phyloP scores from a whole-genome alignment of 805 yeast genomes.

The Wickerhamiella vanderwaltii region DNA sequence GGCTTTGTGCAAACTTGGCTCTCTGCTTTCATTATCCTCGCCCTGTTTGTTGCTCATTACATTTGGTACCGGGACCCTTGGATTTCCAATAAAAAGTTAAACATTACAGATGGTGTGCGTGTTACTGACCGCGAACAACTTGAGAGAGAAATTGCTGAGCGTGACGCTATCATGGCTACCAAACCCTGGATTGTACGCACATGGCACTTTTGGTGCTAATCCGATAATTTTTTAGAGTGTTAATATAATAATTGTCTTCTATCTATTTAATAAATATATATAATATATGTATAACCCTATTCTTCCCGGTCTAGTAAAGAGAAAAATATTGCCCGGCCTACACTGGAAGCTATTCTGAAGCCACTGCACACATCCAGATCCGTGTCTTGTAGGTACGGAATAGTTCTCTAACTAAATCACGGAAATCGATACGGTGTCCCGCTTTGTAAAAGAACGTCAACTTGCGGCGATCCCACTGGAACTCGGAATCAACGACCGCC shows the following conservation, averaged over 20 bases:
- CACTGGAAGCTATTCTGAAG: background rate
- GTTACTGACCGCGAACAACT: conserved; percentile 15
- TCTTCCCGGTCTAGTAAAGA: background rate
- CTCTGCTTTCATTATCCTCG: conserved; percentile 30
- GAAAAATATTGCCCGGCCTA: background rate
- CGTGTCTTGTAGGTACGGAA: conserved; percentile 67
- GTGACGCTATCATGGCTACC: conserved; percentile 37
- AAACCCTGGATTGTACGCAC: conserved; percentile 38
- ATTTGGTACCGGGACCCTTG: conserved; percentile 15
- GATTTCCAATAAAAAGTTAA: conserved; percentile 15
- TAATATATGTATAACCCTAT: too few relatives aligned
- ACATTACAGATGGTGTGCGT: conserved; percentile 18
- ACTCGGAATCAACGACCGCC: conserved; percentile 66
- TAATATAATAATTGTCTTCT: too few relatives aligned
- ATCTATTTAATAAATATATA: background rate
- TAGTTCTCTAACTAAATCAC: conserved; percentile 64
- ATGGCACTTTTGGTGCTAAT: conserved; percentile 45
- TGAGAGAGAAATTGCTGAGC: conserved; percentile 46
- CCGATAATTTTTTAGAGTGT: conserved; percentile 6
- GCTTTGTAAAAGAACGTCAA: conserved; percentile 64
- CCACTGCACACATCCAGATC: conserved; percentile 78
- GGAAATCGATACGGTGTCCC: conserved; percentile 56
- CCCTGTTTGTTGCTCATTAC: conserved; percentile 13
- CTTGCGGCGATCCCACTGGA: conserved; percentile 75
- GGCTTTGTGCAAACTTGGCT: conserved; percentile 44